These are phyloP conservation scores for Penicillium lividum DNA, from an alignment of 495 filamentous ascomycete species.

Conservation along the genomic window DNA sequence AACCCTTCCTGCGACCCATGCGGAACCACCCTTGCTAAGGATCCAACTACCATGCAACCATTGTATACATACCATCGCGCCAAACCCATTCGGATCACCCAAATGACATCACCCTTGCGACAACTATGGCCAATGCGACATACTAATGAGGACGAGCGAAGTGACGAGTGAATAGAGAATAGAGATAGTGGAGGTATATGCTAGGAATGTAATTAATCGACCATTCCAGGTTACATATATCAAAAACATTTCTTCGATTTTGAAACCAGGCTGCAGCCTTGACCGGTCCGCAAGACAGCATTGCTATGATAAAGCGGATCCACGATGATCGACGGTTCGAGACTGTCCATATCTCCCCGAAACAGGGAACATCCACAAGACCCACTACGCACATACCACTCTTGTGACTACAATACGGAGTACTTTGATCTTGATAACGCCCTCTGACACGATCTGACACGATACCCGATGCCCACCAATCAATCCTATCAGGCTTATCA, in stretches of 20 bases:
- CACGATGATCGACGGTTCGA: constrained; percentile 7
- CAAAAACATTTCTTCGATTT: background rate
- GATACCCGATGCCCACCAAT: background rate
- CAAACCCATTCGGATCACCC: background rate
- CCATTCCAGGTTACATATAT: background rate
- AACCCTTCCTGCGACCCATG: background rate
- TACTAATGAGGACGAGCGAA: background rate
- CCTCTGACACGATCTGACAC: background rate
- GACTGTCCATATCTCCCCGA: background rate
- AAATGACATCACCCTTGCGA: constrained; percentile 1
- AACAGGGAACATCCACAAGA: background rate
- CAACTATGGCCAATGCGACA: constrained; percentile 5
- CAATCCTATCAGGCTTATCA: background rate
- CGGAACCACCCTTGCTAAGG: background rate
- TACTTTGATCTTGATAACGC: background rate
- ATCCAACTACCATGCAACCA: background rate
- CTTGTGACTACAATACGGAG: background rate
- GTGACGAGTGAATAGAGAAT: background rate
- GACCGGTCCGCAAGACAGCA: background rate
- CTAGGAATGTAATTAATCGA: constrained; percentile 6
- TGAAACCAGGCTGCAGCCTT: background rate
- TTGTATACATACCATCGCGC: background rate
- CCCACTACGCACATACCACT: background rate
- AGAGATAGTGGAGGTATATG: background rate
- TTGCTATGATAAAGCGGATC: background rate